Evolutionary conservation across 2,329 filamentous ascomycete species (phyloP).

Genomic region (Fusarium tuaranense): DNA sequence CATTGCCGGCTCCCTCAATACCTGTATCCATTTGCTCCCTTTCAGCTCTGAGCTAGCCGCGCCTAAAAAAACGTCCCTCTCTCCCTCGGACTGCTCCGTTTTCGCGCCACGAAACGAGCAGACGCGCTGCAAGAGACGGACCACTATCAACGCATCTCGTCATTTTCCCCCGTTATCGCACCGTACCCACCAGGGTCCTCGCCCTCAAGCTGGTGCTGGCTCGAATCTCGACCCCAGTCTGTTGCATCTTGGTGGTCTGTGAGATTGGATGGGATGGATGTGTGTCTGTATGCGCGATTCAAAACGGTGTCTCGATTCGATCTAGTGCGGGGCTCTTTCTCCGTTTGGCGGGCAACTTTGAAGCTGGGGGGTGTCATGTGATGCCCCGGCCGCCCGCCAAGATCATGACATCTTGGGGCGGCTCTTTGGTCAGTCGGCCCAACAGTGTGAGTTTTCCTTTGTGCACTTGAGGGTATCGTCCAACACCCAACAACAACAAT

Average conservation of each 20-base stretch:
- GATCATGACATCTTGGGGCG: slow-evolving; percentile 37
- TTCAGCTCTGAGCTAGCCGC: background rate
- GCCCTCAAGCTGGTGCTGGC: background rate
- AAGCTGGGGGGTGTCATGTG: slow-evolving; percentile 29
- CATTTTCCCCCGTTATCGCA: slow-evolving; percentile 25
- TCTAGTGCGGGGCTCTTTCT: slow-evolving; percentile 21
- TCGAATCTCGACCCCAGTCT: slow-evolving; percentile 15
- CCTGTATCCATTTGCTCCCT: background rate
- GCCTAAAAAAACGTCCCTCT: background rate
- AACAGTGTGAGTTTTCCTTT: slow-evolving; percentile 28
- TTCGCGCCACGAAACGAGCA: slow-evolving; percentile 17
- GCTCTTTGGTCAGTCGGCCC: slow-evolving; percentile 20
- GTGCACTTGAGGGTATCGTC: slow-evolving; percentile 3
- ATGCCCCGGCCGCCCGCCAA: slow-evolving; percentile 23
- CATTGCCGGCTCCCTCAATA: background rate
- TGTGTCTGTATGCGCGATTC: slow-evolving; percentile 2
- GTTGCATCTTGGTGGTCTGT: slow-evolving; percentile 18
- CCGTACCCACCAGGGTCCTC: background rate
- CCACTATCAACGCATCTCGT: slow-evolving; percentile 20
- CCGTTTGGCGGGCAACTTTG: slow-evolving; percentile 11
- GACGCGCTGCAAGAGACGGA: slow-evolving; percentile 9
- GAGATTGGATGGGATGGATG: background rate
- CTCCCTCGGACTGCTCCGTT: slow-evolving; percentile 11
- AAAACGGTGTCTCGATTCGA: slow-evolving; percentile 28
- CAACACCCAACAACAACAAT: background rate